phyloP scores from a whole-genome alignment of 345 rosid genomes.

The Euclidium syriacum region DNA sequence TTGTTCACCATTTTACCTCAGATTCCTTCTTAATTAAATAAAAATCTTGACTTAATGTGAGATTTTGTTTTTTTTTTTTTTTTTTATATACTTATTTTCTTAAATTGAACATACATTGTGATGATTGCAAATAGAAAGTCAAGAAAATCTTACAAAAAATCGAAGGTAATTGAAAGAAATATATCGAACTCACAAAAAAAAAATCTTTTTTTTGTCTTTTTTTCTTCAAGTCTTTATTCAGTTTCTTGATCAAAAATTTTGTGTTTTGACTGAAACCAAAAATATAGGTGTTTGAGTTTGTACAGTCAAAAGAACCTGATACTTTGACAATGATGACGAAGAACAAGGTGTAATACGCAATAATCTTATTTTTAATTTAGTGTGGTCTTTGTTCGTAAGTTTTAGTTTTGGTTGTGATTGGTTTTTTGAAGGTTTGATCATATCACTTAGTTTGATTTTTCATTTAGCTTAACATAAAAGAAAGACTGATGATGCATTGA shows the following conservation, averaged over 20 bases:
- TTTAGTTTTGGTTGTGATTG: too few relatives aligned
- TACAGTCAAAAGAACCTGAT: too few relatives aligned
- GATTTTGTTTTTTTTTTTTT: neutral
- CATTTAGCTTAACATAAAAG: too few relatives aligned
- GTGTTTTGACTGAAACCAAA: conserved; percentile 17
- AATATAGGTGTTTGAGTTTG: conserved; percentile 71
- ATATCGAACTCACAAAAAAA: neutral
- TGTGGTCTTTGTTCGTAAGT: too few relatives aligned
- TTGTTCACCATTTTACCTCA: neutral
- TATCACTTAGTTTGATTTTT: too few relatives aligned
- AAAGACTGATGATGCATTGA: too few relatives aligned
- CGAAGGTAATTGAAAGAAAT: conserved; percentile 45
- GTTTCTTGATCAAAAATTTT: conserved; percentile 9
- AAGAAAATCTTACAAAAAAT: conserved; percentile 91
- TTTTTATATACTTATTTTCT: conserved; percentile 96
- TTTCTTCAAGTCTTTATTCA: neutral
- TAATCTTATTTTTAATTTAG: too few relatives aligned
- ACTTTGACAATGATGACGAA: too few relatives aligned
- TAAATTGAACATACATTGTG: conserved; percentile 95
- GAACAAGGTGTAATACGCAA: too few relatives aligned
- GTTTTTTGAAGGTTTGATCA: too few relatives aligned
- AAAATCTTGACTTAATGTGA: neutral
- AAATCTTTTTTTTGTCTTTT: conserved; percentile 2
- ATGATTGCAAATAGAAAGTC: conserved; percentile 88
- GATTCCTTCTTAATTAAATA: conserved; percentile 26